Conservation (phyloP, 2,329 filamentous ascomycete genomes). For the Ustulina deusta region DNA sequence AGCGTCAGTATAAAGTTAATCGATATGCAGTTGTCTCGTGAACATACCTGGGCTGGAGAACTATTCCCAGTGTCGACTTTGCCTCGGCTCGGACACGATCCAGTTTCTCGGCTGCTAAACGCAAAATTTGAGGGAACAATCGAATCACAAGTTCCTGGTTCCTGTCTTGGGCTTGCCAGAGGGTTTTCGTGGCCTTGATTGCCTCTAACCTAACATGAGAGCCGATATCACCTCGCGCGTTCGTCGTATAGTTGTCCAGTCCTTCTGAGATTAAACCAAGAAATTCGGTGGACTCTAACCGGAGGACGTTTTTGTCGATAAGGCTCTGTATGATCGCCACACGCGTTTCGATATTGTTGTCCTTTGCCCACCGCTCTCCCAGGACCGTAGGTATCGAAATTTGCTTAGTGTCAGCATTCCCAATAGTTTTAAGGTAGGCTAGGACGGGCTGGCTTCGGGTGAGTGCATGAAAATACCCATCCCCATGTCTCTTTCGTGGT, state of each 20-base stretch:
- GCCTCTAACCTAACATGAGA: conserved; percentile 87
- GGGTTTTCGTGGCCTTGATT: conserved; percentile 77
- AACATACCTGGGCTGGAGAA: conserved; percentile 61
- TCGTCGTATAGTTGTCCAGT: conserved; percentile 91
- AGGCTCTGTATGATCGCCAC: conserved; percentile 69
- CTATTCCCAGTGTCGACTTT: conserved; percentile 63
- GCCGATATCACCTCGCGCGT: conserved; percentile 88
- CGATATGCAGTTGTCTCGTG: neutral
- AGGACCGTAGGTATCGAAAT: conserved; percentile 58
- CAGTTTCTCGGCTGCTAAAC: conserved; percentile 87
- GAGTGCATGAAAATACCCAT: conserved; percentile 67
- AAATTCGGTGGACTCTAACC: conserved; percentile 56
- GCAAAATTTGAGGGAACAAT: conserved; percentile 66
- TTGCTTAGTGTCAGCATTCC: conserved; percentile 44
- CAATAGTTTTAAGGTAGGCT: conserved; percentile 35
- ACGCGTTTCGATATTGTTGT: conserved; percentile 63
- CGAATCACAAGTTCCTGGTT: conserved; percentile 48
- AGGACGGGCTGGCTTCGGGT: conserved; percentile 62
- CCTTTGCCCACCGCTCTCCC: conserved; percentile 64
- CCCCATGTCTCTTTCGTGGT: conserved; percentile 55
- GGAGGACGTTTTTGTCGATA: conserved; percentile 59
- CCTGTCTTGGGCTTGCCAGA: conserved; percentile 58
- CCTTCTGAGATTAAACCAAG: conserved; percentile 64
- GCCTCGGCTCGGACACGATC: conserved; percentile 83
- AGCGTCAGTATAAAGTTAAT: conserved; percentile 40